Evolutionary conservation across 441 rosid species (phyloP).

Genomic region (Populus hybrid): DNA sequence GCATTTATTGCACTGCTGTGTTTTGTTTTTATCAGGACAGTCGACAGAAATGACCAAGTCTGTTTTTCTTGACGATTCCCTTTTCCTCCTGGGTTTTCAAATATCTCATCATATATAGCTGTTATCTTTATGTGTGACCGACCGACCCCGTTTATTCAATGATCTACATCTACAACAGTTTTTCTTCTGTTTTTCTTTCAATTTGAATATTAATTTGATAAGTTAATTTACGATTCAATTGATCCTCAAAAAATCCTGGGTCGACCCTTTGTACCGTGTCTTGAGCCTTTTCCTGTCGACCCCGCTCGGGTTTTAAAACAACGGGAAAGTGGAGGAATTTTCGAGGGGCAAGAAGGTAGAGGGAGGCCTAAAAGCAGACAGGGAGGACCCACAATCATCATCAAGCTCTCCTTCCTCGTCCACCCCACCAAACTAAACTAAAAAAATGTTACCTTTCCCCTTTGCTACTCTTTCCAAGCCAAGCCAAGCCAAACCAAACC

Average conservation of each 20-base stretch:
- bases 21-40: not conserved
- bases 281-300: too few species aligned
- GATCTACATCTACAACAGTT: not conserved
- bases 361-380: slow-evolving; percentile 38
- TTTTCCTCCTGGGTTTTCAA: not conserved
- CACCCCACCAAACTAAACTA: slow-evolving; percentile 20
- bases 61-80: not conserved
- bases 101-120: not conserved
- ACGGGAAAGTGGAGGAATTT: too few species aligned
- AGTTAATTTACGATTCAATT: not conserved
- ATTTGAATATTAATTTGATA: too few species aligned
- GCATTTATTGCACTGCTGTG: not conserved
- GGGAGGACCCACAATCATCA: slow-evolving; percentile 23
- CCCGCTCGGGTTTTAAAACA: too few species aligned
- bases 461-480: slow-evolving; percentile 1
- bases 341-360: not conserved
- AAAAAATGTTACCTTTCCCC: slow-evolving; percentile 2
- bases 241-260: not conserved
- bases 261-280: too few species aligned
- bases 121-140: not conserved
- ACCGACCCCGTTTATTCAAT: not conserved
- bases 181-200: not conserved
- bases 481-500: not conserved
- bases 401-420: not conserved
- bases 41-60: not conserved